Evolutionary conservation across 371 early-diverging fungal genomes (phyloP), one percentile per base, ranked within the genome.

Genomic region (Paramicrosporidium saccamoebae): DNA sequence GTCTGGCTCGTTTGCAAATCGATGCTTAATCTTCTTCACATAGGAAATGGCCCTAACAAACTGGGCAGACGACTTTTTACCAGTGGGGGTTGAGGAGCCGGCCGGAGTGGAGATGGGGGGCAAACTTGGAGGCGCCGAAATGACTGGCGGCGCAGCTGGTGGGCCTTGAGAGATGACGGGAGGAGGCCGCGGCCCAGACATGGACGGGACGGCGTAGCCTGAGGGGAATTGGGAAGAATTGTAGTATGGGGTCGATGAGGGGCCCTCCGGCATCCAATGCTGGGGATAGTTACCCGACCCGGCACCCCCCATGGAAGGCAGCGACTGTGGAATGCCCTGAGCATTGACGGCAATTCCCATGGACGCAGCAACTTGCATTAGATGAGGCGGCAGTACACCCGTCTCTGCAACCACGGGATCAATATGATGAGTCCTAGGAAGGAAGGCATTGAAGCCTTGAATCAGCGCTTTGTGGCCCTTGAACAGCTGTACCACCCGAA

Each of bases 361-460:
- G 9, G 86, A 86, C 0, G 82, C 79, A 4, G 66, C 77, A 7
- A 90, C 84, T 22, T 60, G 56, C 20, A 86, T 67, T 18, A 52
- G 42, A 29, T 52, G 41, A 13, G 60, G 55, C n/a, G n/a, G n/a
- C n/a, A n/a, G n/a, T n/a, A n/a, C n/a, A n/a, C n/a, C n/a, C n/a
- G n/a, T n/a, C n/a, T n/a, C n/a, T n/a, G n/a, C n/a, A 15, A 50
- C 44, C 3, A 57, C 58, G 26, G 74, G 62, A 35, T 81, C 88
- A 27, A 94, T 81, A 27, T 62, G 58, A 36, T 79, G 92, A 1
- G 92, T 92, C 7, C 79, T 74, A 6, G 97, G 97, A 24, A 98
- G 39, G 40, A 98, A 98, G 0, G 95, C 88, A 45, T 96, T 98
- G 52, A 98, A 98, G 10, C 86, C 94, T 26, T 60, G 67, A 18